Evolutionary conservation across 176 grass and related monocot species (phyloP), one percentile per base, ranked within the genome.

Genomic region (Melocanna baccifera): DNA sequence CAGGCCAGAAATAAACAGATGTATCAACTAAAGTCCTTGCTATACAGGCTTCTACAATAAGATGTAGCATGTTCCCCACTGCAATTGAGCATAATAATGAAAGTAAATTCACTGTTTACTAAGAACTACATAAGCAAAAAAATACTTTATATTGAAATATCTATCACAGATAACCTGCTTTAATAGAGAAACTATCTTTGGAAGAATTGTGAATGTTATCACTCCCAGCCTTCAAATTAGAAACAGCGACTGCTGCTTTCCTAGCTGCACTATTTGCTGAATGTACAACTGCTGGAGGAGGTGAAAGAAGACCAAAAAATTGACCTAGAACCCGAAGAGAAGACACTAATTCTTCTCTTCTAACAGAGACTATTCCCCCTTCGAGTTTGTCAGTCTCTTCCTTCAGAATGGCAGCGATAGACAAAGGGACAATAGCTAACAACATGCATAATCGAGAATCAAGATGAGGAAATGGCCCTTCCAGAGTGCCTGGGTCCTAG

Each of bases 1-100:
- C 90, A 86, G 94, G 92, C 90, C 89, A 97, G 73, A 94, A 91
- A 86, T 97, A 97, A 86, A 92, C 83, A 71, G 94, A 97, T 48
- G 94, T 94, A 82, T 97, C 94, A 29, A 97, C 81, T 85, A 97
- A 92, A 26, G 87, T 90, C 77, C 94, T 94, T 13, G 92, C 86
- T 62, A 97, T 92, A 73, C 94, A 97, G 50, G 91, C 92, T 76
- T 97, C 94, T 77, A 94, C 90, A 36, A 97, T 84, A 85, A 97
- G 91, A 78, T 97, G 94, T 87, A 94, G 76, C 90, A 97, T 90
- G 73, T 71, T 94, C 19, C 94, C 94, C 47, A 78, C 94, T 97
- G 73, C 79, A 92, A 61, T 62, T 80, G 59, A 92, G 76, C 61
- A 80, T 86, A 75, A 89, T 61, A 32, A 32, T 61, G 18, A 73